Evolutionary conservation across 2,329 filamentous ascomycete genomes (phyloP), one percentile per base, ranked within the genome.

Genomic region (Hymenoscyphus linearis): DNA sequence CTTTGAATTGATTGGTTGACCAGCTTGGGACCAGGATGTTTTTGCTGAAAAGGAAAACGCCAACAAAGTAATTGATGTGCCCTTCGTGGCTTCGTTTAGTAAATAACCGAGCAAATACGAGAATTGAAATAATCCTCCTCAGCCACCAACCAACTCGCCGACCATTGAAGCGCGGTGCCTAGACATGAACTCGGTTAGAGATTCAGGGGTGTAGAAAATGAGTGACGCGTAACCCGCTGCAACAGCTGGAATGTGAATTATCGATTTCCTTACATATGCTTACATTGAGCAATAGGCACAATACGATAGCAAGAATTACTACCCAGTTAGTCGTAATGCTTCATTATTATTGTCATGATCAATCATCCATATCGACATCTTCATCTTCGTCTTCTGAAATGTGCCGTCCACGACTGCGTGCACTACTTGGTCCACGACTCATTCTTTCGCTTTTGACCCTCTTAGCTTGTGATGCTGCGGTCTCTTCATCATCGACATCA

Each of bases 401-500:
- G 25, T 34, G 7, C 12, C 50, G 18, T 53, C 25, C 5, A 34
- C 12, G 25, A 31, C 31, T 53, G 9, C 25, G 25, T 12, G 26
- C 50, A 27, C 25, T 53, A 26, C 14, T 53, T 13, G 25, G 27
- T 47, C 40, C 40, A 47, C 40, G 40, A 47, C 40, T 47, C 50
- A 27, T 53, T 27, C 50, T 53, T 25, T 53, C 50, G 56, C 18
- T 54, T 59, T 67, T n/a, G 56, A 52, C 22, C 59, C 65, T 14
- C 59, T 59, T 47, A n/a, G 53, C 40, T 34, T 61, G 53, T 10
- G 60, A 35, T 47, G 40, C n/a, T 22, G 40, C 18, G 12, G 44
- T 47, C 40, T 58, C 59, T 9, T 60, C 55, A 54, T 62, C 63
- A n/a, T 56, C 53, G 6, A 55, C 61, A 59, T 62, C 60, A 40